phyloP scores from a whole-genome alignment of 2,329 filamentous ascomycete genomes.

The Fusarium succisae region DNA sequence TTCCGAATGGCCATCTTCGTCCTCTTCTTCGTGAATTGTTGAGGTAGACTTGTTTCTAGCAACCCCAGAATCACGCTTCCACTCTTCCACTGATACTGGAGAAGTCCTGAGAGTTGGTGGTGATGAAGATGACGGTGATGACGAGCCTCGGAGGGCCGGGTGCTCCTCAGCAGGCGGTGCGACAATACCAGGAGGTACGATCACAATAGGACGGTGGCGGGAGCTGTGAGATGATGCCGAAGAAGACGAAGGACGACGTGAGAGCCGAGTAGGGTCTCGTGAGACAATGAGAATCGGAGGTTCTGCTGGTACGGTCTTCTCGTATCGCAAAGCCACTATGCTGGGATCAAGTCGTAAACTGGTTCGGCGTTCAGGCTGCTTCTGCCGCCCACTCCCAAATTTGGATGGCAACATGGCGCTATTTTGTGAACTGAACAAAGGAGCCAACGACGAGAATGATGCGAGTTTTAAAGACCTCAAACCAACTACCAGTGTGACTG shows the following conservation, averaged over 20 bases:
- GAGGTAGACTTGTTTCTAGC: slow-evolving; percentile 56
- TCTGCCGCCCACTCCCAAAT: slow-evolving; percentile 56
- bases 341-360: slow-evolving; percentile 58
- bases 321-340: slow-evolving; percentile 67
- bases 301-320: slow-evolving; percentile 66
- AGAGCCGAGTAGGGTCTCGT: slow-evolving; percentile 51
- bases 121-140: slow-evolving; percentile 25
- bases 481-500: slow-evolving; percentile 16
- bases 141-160: slow-evolving; percentile 57
- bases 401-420: slow-evolving; percentile 51
- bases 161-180: slow-evolving; percentile 62
- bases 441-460: slow-evolving; percentile 10
- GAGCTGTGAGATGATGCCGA: slow-evolving; percentile 37
- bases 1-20: slow-evolving; percentile 49
- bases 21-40: slow-evolving; percentile 53
- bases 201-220: slow-evolving; percentile 43
- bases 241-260: slow-evolving; percentile 39
- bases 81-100: slow-evolving; percentile 49
- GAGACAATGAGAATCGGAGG: slow-evolving; percentile 65
- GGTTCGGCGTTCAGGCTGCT: slow-evolving; percentile 47
- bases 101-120: slow-evolving; percentile 35
- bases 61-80: slow-evolving; percentile 66
- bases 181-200: slow-evolving; percentile 45
- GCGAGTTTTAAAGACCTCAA: background rate
- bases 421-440: slow-evolving; percentile 19